phyloP scores from a whole-genome alignment of 108 stramenopile genomes.

The Asterionellopsis glacialis region DNA sequence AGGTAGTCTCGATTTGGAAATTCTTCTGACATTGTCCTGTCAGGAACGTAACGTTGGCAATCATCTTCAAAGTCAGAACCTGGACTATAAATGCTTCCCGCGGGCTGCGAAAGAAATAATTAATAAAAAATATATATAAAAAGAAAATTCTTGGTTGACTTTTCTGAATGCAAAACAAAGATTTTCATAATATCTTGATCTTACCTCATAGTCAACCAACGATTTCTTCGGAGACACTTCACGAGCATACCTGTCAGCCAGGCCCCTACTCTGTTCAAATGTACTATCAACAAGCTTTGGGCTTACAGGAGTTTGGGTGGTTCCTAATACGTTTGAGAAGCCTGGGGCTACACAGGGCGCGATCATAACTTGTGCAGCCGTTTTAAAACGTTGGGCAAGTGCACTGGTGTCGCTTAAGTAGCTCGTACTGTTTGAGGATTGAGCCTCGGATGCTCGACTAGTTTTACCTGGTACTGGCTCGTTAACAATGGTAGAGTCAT shows the following conservation, averaged over 20 bases:
- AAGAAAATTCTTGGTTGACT: conserved; percentile 16
- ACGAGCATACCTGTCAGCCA: too few relatives aligned
- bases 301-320: too few relatives aligned
- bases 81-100: conserved; percentile 13
- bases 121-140: not conserved
- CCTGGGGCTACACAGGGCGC: conserved; percentile 77
- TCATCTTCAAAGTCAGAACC: conserved; percentile 67
- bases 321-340: conserved; percentile 11
- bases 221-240: too few relatives aligned
- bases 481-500: not conserved
- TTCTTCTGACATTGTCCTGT: not conserved
- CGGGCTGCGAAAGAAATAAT: not conserved
- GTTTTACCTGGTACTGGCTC: not conserved
- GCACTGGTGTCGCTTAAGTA: too few relatives aligned
- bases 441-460: not conserved
- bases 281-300: too few relatives aligned
- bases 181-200: too few relatives aligned
- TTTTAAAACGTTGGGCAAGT: conserved; percentile 63
- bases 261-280: too few relatives aligned
- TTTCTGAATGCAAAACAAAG: too few relatives aligned
- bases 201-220: too few relatives aligned
- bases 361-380: conserved; percentile 73
- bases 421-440: not conserved
- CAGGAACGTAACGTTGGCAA: conserved; percentile 9
- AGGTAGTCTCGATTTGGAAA: too few relatives aligned